Base-by-base conservation (phyloP, 1,284 basidiomycete species). In the Malassezia obtusa region DNA sequence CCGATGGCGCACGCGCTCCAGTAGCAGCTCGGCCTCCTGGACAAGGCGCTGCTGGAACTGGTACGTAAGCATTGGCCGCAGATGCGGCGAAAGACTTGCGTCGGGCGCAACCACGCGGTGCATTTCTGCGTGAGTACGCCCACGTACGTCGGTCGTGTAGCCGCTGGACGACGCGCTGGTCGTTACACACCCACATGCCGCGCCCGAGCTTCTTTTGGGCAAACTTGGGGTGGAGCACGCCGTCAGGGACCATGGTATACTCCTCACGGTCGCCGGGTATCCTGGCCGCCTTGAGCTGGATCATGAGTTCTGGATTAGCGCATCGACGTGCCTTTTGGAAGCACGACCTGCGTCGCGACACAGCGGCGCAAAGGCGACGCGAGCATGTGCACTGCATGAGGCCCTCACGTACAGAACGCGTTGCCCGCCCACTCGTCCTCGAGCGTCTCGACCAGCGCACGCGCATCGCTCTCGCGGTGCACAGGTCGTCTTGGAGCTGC, bases 321-420 rank as follows among this genome's bases (percentile, higher is more conserved):
- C 0, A 7, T 2, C 2, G 6, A 39, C 58, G 21, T 33, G 56
- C 58, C 52, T 4, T 49, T 41, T 2, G 58, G 58, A 5, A 59
- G 19, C 10, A 45, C 50, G 8, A 35, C 33, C 21, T 49, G 38
- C 6, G 58, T 51, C 28, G 52, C 49, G n/a, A 39, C 19, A 31
- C 58, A 59, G n/a, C 53, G 32, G n/a, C 58, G 49, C 4, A 59
- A 45, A 10, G 53, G 53, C 7, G 58, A 39, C 8, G 50, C 45
- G 7, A 59, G 37, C 46, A 59, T 52, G n/a, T 49, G 47, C 26
- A 59, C 58, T 59, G 39, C 15, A 25, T 30, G 21, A 37, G 32
- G 21, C 25, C 35, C 19, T 28, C 22, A 46, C 51, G 25, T 19
- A 53, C 51, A 15, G 8, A 43, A 38, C 3, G 43, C 36, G 15